These are phyloP conservation scores for Komagataella mondaviorum DNA, from an alignment of 805 yeast species.

Conservation along the genomic window DNA sequence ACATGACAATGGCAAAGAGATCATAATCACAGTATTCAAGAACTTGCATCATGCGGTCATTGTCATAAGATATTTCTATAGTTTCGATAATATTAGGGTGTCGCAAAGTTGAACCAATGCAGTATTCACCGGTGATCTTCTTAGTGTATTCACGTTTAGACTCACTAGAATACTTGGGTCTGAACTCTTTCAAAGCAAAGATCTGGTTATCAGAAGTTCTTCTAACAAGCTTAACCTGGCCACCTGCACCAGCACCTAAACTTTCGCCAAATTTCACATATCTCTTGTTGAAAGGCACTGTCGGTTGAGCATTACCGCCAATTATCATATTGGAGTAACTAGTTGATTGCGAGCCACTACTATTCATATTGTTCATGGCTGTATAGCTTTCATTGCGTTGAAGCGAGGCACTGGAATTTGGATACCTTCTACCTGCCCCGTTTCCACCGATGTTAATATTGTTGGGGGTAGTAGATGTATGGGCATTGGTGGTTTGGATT, in stretches of 20 bases:
- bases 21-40: constrained; percentile 94
- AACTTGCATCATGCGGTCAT: constrained; percentile 75
- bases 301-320: constrained; percentile 26
- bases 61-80: constrained; percentile 81
- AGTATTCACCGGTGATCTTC: constrained; percentile 87
- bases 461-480: neutral
- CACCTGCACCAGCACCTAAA: constrained; percentile 94
- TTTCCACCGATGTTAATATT: neutral
- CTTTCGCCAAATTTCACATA: constrained; percentile 77
- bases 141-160: constrained; percentile 77
- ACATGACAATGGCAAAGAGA: constrained; percentile 88
- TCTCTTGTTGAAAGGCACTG: constrained; percentile 55
- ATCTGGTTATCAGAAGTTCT: constrained; percentile 53
- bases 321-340: constrained; percentile 11
- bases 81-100: constrained; percentile 89
- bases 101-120: constrained; percentile 82
- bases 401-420: neutral
- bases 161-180: constrained; percentile 64
- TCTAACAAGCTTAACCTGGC: constrained; percentile 65
- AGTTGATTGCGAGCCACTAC: neutral
- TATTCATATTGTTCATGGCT: constrained; percentile 4
- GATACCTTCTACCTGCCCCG: neutral
- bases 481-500: constrained; percentile 1
- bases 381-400: constrained; percentile 1
- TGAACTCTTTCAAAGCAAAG: constrained; percentile 88